Evolutionary conservation across 208 protist species (phyloP).

Genomic region (Crithidia mellificae): DNA sequence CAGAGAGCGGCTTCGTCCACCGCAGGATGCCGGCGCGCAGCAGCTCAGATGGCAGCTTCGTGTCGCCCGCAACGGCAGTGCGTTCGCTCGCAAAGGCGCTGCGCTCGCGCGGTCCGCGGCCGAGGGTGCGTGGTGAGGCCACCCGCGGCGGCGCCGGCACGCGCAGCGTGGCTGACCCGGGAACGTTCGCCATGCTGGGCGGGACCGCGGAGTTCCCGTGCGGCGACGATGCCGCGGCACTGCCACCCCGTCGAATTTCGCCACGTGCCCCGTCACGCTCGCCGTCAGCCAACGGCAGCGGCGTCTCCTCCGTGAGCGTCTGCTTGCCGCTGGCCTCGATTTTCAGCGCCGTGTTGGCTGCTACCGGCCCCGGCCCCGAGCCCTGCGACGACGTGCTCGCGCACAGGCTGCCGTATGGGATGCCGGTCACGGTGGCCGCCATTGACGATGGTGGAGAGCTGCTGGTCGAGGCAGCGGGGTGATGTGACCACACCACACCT

Average conservation of each 20-base stretch:
- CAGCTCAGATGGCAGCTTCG: conserved; percentile 2
- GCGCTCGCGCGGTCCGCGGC: neutral
- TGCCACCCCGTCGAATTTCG: neutral
- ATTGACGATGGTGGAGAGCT: conserved; percentile 18
- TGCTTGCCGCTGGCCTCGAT: neutral
- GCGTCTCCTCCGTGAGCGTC: neutral
- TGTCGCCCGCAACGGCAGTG: neutral
- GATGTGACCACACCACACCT: conserved; percentile 13
- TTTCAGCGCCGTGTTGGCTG: neutral
- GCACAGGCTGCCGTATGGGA: neutral
- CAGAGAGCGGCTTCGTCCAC: conserved; percentile 17
- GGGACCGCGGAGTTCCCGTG: neutral
- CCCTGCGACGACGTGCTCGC: conserved; percentile 6
- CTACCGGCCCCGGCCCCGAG: neutral
- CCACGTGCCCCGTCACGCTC: neutral
- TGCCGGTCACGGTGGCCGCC: conserved; percentile 13
- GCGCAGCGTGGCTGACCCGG: neutral
- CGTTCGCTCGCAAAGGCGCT: neutral
- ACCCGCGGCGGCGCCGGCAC: conserved; percentile 6
- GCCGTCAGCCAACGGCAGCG: neutral
- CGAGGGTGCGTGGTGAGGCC: neutral
- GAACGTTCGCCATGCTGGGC: neutral
- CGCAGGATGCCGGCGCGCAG: conserved; percentile 1
- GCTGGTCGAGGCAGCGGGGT: neutral
- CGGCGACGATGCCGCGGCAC: neutral